Evolutionary conservation across 2,329 filamentous ascomycete genomes (phyloP).

Genomic region (Aureobasidium sp.): DNA sequence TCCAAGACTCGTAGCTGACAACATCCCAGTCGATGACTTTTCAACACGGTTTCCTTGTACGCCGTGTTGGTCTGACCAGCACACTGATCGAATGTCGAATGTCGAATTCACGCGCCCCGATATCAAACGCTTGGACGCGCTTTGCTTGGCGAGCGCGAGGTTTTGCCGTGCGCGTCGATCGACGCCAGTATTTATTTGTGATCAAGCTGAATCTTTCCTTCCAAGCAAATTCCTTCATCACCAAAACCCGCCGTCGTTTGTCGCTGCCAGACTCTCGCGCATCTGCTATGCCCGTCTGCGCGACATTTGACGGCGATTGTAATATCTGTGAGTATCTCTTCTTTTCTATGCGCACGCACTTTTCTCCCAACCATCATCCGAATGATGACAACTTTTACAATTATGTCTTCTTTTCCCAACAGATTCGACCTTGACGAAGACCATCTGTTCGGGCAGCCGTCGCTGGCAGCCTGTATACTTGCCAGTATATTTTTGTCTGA

Average conservation of each 20-base stretch:
- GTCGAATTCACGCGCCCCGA: neutral
- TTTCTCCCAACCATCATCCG: conserved; percentile 21
- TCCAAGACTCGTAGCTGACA: neutral
- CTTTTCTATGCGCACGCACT: conserved; percentile 3
- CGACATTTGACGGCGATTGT: neutral
- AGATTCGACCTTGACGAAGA: conserved; percentile 81
- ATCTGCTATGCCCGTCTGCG: conserved; percentile 1
- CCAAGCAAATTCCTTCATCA: neutral
- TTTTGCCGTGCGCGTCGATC: neutral
- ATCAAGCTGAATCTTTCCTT: neutral
- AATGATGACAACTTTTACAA: conserved; percentile 63
- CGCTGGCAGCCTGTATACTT: conserved; percentile 69
- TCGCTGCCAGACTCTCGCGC: neutral
- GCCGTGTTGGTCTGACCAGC: neutral
- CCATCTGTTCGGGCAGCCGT: conserved; percentile 57
- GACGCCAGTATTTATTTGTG: neutral
- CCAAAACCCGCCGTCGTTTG: neutral
- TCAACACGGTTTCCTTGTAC: too few relatives aligned
- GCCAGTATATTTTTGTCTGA: conserved; percentile 82
- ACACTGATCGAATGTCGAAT: neutral
- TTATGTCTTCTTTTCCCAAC: conserved; percentile 78
- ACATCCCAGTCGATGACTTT: neutral
- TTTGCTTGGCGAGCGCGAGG: neutral
- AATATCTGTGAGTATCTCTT: conserved; percentile 1
- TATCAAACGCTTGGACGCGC: neutral